Evolutionary conservation across 1,139 yeast genomes (phyloP), one percentile per base, ranked within the genome.

Genomic region (Geotrichum citri-aurantii): DNA sequence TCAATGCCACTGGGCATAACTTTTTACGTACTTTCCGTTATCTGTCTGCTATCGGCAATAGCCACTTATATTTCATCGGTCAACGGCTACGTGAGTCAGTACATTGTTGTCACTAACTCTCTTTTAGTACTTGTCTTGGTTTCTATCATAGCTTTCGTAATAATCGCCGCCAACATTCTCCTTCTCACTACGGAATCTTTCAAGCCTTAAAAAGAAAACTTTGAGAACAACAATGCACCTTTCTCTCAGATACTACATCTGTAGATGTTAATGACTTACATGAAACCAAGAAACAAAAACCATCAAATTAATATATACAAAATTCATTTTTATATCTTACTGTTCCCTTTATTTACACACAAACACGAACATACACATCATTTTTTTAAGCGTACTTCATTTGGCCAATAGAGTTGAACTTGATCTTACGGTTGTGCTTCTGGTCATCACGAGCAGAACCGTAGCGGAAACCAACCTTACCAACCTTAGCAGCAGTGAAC

Each of bases 391-490:
- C 56, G 47, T 59, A 59, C 27, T 50, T 69, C 79, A 79, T 84
- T 67, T 79, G 80, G 66, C 97, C 97, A 60, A 81, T 77, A 64
- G 84, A 81, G 70, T 87, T 86, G 73, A 82, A 91, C 10, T 86
- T 88, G 68, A 90, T 81, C 69, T 83, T 83, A 73, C 97, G 83
- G 71, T 89, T 87, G 71, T 86, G 88, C 81, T 87, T 89, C 69
- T 84, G 85, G 74, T 92, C 97, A 77, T 97, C 89, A 68, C 87
- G 80, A 37, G 91, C 82, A 50, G 92, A 90, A 75, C 98, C 98
- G 69, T 93, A 93, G 71, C 98, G 85, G 80, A 76, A 83, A 58
- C 98, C 99, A 60, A 90, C 93, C 60, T 83, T 77, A 48, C 97
- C 97, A 52, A 86, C 88, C 67, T 80, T 83, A 58, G 90, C 86